These are phyloP conservation scores for Schoenoplectus triqueter DNA, from an alignment of 202 grass and related monocot genomes.

Conservation along the genomic window DNA sequence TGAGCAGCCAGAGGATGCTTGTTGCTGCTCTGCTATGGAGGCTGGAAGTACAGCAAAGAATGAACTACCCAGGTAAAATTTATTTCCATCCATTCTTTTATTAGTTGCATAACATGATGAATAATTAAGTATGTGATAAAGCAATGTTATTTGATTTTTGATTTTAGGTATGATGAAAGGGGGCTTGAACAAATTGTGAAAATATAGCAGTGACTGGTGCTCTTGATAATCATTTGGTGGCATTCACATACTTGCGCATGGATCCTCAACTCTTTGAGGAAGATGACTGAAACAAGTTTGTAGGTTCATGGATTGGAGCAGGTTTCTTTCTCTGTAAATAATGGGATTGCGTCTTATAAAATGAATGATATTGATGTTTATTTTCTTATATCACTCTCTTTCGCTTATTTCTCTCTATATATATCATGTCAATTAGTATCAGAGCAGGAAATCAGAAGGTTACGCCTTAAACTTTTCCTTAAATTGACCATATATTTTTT, in stretches of 20 bases:
- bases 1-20: constrained; percentile 65
- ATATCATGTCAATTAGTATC: background rate
- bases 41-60: constrained; percentile 68
- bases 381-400: background rate
- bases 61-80: constrained; percentile 49
- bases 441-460: background rate
- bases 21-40: constrained; percentile 51
- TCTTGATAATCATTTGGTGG: constrained; percentile 56
- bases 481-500: background rate
- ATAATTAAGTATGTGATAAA: background rate
- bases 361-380: background rate
- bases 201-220: constrained; percentile 37
- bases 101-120: background rate
- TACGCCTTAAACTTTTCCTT: background rate
- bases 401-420: background rate
- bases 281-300: constrained; percentile 68
- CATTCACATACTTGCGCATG: constrained; percentile 83
- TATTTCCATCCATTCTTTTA: constrained; percentile 10
- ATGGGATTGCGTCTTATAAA: background rate
- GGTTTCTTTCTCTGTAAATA: background rate
- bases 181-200: constrained; percentile 64
- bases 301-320: background rate
- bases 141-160: background rate
- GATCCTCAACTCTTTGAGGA: constrained; percentile 58
- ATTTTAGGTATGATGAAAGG: constrained; percentile 55